Conservation (phyloP, 768 basidiomycete species). For the Krasilnikovozyma curviuscula region DNA sequence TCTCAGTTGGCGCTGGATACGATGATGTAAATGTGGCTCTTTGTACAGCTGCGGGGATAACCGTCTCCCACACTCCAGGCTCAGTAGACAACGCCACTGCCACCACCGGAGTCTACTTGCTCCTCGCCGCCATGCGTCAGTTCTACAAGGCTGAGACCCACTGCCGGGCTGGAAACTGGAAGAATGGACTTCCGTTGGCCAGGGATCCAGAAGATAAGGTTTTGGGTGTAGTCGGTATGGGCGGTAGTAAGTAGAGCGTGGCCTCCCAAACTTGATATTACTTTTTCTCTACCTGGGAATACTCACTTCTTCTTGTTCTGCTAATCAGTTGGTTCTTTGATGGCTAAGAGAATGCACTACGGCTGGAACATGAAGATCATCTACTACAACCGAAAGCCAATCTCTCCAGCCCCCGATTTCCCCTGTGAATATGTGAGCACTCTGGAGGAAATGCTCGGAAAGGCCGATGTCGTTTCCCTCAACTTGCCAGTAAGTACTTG, state of each 20-base stretch:
- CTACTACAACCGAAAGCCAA: constrained; percentile 40
- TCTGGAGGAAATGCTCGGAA: constrained; percentile 41
- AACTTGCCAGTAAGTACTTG: constrained; percentile 40
- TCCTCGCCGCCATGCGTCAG: constrained; percentile 57
- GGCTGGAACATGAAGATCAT: constrained; percentile 79
- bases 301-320: too few relatives aligned
- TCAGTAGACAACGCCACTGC: constrained; percentile 84
- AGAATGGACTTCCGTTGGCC: constrained; percentile 18
- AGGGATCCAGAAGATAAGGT: constrained; percentile 24
- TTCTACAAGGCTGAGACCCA: constrained; percentile 45
- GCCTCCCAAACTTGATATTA: too few relatives aligned
- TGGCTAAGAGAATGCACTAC: constrained; percentile 29
- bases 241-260: too few relatives aligned
- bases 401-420: constrained; percentile 42
- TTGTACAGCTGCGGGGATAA: constrained; percentile 49
- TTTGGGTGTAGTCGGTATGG: constrained; percentile 29
- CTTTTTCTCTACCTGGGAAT: too few relatives aligned
- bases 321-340: constrained; percentile 34
- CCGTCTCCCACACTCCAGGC: constrained; percentile 69
- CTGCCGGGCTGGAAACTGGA: constrained; percentile 23
- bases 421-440: constrained; percentile 48
- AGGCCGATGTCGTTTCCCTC: constrained; percentile 65
- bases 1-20: constrained; percentile 59
- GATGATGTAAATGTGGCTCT: constrained; percentile 65
- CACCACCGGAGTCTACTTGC: constrained; percentile 63